Evolutionary conservation across 2,329 filamentous ascomycete genomes (phyloP).

Genomic region (Aspergillus brunneoviolaceus): DNA sequence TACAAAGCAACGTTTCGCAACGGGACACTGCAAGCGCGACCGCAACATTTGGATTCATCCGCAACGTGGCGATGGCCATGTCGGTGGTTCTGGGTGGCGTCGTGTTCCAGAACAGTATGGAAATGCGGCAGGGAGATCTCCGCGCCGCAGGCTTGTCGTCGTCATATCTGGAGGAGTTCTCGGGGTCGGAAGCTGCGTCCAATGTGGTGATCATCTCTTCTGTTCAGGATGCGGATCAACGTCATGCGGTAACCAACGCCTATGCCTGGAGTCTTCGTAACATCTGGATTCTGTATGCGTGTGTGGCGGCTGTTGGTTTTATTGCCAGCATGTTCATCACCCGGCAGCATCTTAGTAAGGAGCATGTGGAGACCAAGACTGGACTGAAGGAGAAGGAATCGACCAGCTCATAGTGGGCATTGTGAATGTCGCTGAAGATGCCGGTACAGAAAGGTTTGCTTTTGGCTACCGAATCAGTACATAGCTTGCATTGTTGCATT

Average conservation of each 20-base stretch:
- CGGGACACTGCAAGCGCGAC: conserved; percentile 53
- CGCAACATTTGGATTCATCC: conserved; percentile 55
- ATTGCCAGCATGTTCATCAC: conserved; percentile 34
- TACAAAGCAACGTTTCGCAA: conserved; percentile 54
- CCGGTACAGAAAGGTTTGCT: background rate
- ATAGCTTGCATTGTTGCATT: background rate
- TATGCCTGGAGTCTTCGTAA: conserved; percentile 51
- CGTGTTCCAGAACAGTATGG: conserved; percentile 67
- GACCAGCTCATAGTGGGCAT: background rate
- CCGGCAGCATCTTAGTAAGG: conserved; percentile 18
- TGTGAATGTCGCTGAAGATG: background rate
- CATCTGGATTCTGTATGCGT: conserved; percentile 47
- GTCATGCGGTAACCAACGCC: conserved; percentile 44
- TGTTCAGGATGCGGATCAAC: conserved; percentile 41
- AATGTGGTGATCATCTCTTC: conserved; percentile 46
- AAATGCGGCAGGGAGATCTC: conserved; percentile 33
- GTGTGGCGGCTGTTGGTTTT: conserved; percentile 24
- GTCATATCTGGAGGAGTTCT: conserved; percentile 29
- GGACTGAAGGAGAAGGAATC: conserved; percentile 21
- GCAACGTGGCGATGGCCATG: conserved; percentile 67
- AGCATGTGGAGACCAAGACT: conserved; percentile 24
- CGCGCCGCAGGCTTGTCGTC: conserved; percentile 50
- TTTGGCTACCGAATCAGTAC: background rate
- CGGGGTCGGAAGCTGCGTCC: conserved; percentile 48
- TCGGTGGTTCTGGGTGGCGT: conserved; percentile 74